Evolutionary conservation across 2,329 filamentous ascomycete species (phyloP).

Genomic region (Ophiostoma pallidulum): DNA sequence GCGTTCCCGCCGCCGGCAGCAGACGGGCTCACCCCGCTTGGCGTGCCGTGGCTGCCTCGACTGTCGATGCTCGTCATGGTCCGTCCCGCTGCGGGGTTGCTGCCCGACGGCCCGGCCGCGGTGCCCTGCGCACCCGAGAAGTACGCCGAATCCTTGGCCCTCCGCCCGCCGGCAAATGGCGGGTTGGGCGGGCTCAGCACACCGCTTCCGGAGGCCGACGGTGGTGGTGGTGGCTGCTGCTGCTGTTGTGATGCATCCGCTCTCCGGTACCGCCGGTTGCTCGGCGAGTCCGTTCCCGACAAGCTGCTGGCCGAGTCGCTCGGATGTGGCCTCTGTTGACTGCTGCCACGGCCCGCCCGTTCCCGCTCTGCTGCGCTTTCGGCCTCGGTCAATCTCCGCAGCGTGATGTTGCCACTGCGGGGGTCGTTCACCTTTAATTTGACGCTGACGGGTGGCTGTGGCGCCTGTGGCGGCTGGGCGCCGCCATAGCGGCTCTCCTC

Average conservation of each 20-base stretch:
- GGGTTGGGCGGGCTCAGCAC: slow-evolving; percentile 45
- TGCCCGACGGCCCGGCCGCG: slow-evolving; percentile 31
- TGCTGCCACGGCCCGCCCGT: slow-evolving; percentile 25
- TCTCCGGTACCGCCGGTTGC: slow-evolving; percentile 39
- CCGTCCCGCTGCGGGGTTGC: slow-evolving; percentile 27
- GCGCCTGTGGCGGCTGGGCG: slow-evolving; percentile 17
- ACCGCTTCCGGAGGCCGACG: slow-evolving; percentile 22
- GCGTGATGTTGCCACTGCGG: slow-evolving; percentile 49
- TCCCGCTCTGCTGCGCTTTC: slow-evolving; percentile 38
- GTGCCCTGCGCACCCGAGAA: slow-evolving; percentile 42
- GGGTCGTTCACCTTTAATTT: slow-evolving; percentile 54
- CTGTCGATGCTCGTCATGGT: slow-evolving; percentile 41
- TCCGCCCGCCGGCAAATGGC: slow-evolving; percentile 42
- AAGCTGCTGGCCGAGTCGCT: slow-evolving; percentile 45
- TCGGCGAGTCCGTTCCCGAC: slow-evolving; percentile 46
- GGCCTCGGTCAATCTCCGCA: slow-evolving; percentile 51
- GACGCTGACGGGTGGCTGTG: slow-evolving; percentile 44
- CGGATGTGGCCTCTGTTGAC: slow-evolving; percentile 24
- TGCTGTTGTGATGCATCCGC: slow-evolving; percentile 25
- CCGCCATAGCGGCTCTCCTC: slow-evolving; percentile 6
- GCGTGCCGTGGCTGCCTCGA: slow-evolving; percentile 39
- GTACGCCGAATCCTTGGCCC: slow-evolving; percentile 52
- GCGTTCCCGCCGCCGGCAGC: slow-evolving; percentile 22
- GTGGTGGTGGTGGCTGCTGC: not conserved
- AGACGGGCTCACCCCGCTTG: slow-evolving; percentile 43